Percentiles rank a stretch among this genome's conserved stretches.
Evolutionary conservation across 805 yeast species (phyloP).

Genomic region (Hanseniaspora thailandica): DNA sequence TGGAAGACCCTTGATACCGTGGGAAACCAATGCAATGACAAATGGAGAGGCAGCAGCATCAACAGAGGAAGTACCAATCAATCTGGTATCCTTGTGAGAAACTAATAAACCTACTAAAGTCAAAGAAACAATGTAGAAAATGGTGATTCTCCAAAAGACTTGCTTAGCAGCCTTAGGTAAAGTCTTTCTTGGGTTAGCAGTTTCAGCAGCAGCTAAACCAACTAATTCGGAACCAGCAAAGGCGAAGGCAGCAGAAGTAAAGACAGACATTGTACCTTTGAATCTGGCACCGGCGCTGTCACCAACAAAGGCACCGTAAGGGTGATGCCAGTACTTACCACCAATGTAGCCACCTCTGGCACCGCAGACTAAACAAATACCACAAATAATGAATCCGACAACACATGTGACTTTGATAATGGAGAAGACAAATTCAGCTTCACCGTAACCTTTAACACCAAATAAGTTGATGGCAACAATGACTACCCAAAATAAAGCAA

Average conservation of each 20-base stretch:
- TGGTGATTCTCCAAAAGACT: slow-evolving; percentile 45
- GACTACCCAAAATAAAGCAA: slow-evolving; percentile 39
- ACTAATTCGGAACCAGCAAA: slow-evolving; percentile 45
- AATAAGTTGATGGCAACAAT: slow-evolving; percentile 40
- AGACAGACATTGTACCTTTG: slow-evolving; percentile 43
- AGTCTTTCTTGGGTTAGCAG: slow-evolving; percentile 36
- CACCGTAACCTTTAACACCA: slow-evolving; percentile 46
- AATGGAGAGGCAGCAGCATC: slow-evolving; percentile 69
- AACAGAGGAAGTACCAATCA: slow-evolving; percentile 39
- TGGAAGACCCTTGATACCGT: slow-evolving; percentile 55
- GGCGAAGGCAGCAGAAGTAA: slow-evolving; percentile 46
- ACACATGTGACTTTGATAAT: slow-evolving; percentile 40
- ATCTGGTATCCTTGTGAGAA: slow-evolving; percentile 34
- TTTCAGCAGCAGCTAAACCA: slow-evolving; percentile 42
- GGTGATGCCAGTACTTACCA: slow-evolving; percentile 39
- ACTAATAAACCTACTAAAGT: slow-evolving; percentile 38
- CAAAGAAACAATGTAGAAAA: slow-evolving; percentile 37
- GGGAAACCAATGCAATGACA: slow-evolving; percentile 55
- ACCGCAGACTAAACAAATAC: slow-evolving; percentile 39
- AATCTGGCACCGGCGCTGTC: slow-evolving; percentile 30
- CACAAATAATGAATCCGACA: slow-evolving; percentile 43
- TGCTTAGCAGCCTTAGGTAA: slow-evolving; percentile 44
- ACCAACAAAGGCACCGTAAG: slow-evolving; percentile 47
- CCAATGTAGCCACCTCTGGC: slow-evolving; percentile 41
- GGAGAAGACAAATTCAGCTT: slow-evolving; percentile 42